Base-by-base conservation (phyloP, 2,329 filamentous ascomycete genomes). In the Penicillium sclerotigenum region DNA sequence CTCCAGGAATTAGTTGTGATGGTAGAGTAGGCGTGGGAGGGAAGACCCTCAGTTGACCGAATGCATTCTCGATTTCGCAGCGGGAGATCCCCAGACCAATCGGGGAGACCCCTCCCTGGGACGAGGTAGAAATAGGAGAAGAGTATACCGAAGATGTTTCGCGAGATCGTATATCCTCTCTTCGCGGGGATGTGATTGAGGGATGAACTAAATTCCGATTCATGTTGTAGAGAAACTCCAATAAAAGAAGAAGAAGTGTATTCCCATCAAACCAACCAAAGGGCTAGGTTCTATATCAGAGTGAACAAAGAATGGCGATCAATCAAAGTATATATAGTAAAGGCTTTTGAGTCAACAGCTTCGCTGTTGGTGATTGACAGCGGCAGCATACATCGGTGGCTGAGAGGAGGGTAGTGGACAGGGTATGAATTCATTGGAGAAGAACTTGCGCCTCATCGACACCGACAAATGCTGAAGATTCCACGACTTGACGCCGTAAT, bases 71-170 rank as follows among this genome's bases (percentile, higher is more conserved):
- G n/a, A 65, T 58, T 8, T 59, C 63, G 50, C 65, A 65, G 41
- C 65, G 56, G 11, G 68, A 64, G 24, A 75, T 72, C 2, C 72
- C 73, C 26, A 75, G 54, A 10, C 72, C 71, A 28, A 64, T 46
- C 28, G 58, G 52, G 34, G 64, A 60, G 22, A 65, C 55, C 36
- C 55, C 48, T 41, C 54, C 40, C 48, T 66, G 62, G 50, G 61
- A 52, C 3, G 52, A 49, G n/a, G 58, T 33, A n/a, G 56, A 59
- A 8, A 58, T 48, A 0, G 66, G 59, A 18, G 68, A 66, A 3
- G 68, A 59, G 55, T 71, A 73, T 14, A 56, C 34, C 18, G 59
- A 42, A 2, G 22, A 55, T 40, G 58, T 46, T 33, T 68, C 63
- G 43, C 66, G 56, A 41, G 58, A 52, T 10, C 24, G 47, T 33